A percentile compares a stretch with the other conserved stretches of the same genome.
phyloP scores from a whole-genome alignment of 306 rosid species.

The Begonia loranthoides region DNA sequence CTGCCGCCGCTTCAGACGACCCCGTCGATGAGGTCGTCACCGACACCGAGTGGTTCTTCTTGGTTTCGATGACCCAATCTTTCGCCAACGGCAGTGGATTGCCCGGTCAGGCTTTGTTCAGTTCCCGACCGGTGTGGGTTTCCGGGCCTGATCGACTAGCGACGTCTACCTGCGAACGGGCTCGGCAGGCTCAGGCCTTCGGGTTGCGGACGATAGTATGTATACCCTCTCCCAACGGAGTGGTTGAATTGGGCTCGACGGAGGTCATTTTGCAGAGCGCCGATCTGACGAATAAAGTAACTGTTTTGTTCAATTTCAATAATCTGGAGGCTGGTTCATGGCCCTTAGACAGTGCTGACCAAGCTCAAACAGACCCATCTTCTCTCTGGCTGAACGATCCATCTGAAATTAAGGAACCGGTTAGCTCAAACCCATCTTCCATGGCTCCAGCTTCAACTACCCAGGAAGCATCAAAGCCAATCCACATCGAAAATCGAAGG shows the following conservation, averaged over 20 bases:
- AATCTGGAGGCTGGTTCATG: constrained; percentile 48
- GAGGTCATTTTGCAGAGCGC: constrained; percentile 46
- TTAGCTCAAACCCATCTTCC: constrained; percentile 8
- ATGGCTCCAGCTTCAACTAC: constrained; percentile 18
- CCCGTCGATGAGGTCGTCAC: constrained; percentile 77
- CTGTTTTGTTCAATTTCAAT: constrained; percentile 58
- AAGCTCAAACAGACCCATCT: constrained; percentile 76
- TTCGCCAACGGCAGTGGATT: constrained; percentile 55
- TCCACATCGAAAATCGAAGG: constrained; percentile 39
- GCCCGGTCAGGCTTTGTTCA: constrained; percentile 55
- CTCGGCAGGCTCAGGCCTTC: constrained; percentile 45
- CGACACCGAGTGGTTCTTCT: constrained; percentile 93
- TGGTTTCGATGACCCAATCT: constrained; percentile 84
- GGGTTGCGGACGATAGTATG: constrained; percentile 72
- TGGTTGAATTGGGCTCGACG: constrained; percentile 76
- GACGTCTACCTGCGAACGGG: constrained; percentile 49
- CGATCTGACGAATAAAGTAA: constrained; percentile 73
- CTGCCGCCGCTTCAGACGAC: constrained; percentile 33
- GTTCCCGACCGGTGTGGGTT: constrained; percentile 54
- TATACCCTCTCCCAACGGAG: constrained; percentile 64
- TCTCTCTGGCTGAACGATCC: constrained; percentile 66
- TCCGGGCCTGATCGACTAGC: constrained; percentile 39
- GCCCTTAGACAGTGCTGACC: constrained; percentile 40
- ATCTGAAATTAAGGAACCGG: constrained; percentile 43
- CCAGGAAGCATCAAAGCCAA: constrained; percentile 22